Base-by-base conservation (phyloP, 768 basidiomycete genomes). In the Lentinula lateritia region DNA sequence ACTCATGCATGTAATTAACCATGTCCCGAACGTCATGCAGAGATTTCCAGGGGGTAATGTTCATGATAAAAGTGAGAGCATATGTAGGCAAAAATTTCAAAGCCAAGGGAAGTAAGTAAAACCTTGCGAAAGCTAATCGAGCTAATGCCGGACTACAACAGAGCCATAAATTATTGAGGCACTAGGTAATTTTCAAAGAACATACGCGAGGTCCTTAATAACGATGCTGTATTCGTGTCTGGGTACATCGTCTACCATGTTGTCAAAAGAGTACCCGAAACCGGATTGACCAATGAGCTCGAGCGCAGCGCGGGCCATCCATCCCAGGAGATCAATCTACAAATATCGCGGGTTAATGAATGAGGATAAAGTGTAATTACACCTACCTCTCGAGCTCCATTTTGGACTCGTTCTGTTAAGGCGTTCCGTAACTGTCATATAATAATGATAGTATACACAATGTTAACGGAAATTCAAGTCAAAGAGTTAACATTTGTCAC, bases 241-340 rank as follows among this genome's bases (percentile, higher is more conserved):
- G n/a, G 59, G 62, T 13, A 53, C 50, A 7, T 68, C 68, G 18
- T 68, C 68, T 20, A 48, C 58, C 10, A 76, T 66, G 2, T 68
- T 57, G 41, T 77, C 74, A 54, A 77, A 77, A 1, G 75, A 74
- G 52, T 70, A 71, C 0, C 77, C 77, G 12, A 78, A 67, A 3
- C 77, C 74, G 12, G 70, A 71, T 64, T 75, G 73, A 3, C 75
- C 75, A 45, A 78, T 71, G 42, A 77, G 65, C 54, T 77, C 76
- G 35, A 77, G 69, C n/a, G 76, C 72, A 10, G 73, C 68, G 16
- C 76, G 71, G 38, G 70, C 67, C 67, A 74, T 69, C 75, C 75
- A 78, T 3, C 54, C 57, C 28, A 76, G 63, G 41, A 77, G 59
- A 36, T 76, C 69, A 46, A 71, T 62, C 62, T 73, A 64, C 15